Base-by-base conservation (phyloP, 2,329 filamentous ascomycete genomes). In the Cordyceps farinosa region DNA sequence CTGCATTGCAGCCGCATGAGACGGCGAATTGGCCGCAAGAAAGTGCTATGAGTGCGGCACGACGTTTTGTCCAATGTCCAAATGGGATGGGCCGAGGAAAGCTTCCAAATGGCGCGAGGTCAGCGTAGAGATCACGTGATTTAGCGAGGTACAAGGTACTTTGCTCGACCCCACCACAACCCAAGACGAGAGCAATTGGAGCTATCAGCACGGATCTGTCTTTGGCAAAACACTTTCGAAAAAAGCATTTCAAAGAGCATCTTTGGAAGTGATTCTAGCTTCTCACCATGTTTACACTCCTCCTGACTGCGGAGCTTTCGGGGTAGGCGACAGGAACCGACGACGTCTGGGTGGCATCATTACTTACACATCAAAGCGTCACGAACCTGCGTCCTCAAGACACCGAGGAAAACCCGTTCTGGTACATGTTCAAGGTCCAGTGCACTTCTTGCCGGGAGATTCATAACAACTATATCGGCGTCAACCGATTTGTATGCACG, bases 381-480 rank as follows among this genome's bases (percentile, higher is more conserved):
- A 97, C 92, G 65, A 90, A 95, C 71, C 87, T 99, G 69, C 88
- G 88, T 63, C 95, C 95, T 8, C 82, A 88, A 69, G 95, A 99
- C 75, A 92, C 88, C 7, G 80, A 88, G 69, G 90, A 91, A 22
- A 85, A 84, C 64, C 91, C 92, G 4, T 99, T 97, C 80, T 96
- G 90, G 84, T 99, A 97, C 80, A 97, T 91, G 57, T 98, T 99
- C 85, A 95, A 90, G 74, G 94, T 99, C 42, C 91, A 97, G 81
- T 99, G 95, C 79, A 97, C 92, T n/a, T 97, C 93, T 61, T 99
- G 95, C 77, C 88, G 92, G 65, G 95, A 99, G 76, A 88, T 84
- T 1, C 93, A 99, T 74, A 84, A 90, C 11, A 99, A 97, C 70
- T 88, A 86, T 79, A 87, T 99, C 59, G 89, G 88, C 63, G 86